A percentile compares a stretch with the other conserved stretches of the same genome.
Conservation (phyloP, 2,329 filamentous ascomycete species). For the Penicillium sclerotiorum region DNA sequence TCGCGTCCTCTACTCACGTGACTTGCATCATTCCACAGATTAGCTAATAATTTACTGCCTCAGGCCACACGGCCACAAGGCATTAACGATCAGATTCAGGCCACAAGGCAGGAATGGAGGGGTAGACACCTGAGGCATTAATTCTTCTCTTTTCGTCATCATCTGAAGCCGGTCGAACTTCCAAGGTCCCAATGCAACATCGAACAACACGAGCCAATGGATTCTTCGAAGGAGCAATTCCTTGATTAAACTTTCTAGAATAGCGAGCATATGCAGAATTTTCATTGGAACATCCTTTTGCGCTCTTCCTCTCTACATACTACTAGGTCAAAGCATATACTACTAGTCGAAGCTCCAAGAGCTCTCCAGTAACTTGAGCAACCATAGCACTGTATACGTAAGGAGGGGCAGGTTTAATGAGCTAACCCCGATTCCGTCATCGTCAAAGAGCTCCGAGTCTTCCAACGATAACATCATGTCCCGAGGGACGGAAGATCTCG, state of each 20-base stretch:
- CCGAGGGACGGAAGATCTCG: slow-evolving; percentile 46
- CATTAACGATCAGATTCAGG: no score
- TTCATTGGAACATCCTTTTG: background rate
- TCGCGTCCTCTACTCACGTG: slow-evolving; percentile 16
- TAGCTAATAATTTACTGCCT: background rate
- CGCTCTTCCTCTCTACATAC: background rate
- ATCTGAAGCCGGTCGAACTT: slow-evolving; percentile 1
- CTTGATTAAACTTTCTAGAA: background rate
- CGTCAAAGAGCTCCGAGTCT: slow-evolving; percentile 3
- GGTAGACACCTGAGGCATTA: background rate
- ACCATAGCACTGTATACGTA: background rate
- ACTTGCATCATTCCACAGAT: slow-evolving; percentile 8
- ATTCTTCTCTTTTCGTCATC: background rate
- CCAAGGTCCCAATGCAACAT: slow-evolving; percentile 1
- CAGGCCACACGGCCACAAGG: slow-evolving; percentile 9
- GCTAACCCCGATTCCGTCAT: slow-evolving; percentile 17
- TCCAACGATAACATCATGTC: slow-evolving; percentile 22
- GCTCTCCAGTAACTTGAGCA: background rate
- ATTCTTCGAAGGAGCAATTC: background rate
- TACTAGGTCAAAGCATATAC: no score
- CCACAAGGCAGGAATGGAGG: no score
- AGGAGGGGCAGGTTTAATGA: background rate
- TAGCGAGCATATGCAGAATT: background rate
- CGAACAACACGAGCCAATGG: background rate
- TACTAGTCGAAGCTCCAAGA: no score